Conservation (phyloP, 179 eudicot species). For the Silene noctiflora region DNA sequence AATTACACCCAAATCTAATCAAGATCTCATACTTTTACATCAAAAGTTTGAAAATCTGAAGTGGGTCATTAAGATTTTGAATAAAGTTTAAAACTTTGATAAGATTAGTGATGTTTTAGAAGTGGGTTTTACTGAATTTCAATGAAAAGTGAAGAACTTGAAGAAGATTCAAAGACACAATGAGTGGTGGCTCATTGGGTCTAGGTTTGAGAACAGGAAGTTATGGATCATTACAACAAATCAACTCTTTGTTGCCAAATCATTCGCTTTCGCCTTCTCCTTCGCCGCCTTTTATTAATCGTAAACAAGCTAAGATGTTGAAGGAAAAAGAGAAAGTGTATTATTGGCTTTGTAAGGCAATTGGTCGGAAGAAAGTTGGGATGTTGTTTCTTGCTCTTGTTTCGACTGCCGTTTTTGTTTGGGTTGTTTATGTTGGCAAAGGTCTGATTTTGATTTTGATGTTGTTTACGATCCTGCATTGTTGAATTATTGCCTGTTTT, state of each 20-base stretch:
- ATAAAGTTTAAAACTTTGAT: constrained; percentile 7
- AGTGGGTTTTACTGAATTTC: constrained; percentile 3
- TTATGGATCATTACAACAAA: constrained; percentile 74
- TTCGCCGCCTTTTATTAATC: constrained; percentile 43
- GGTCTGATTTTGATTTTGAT: too few species aligned
- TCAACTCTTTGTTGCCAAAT: constrained; percentile 29
- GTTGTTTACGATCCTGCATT: constrained; percentile 26
- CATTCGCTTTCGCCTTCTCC: constrained; percentile 43
- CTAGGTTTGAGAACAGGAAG: constrained; percentile 86
- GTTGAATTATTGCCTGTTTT: constrained; percentile 16
- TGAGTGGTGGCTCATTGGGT: constrained; percentile 93
- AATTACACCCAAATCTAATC: background rate
- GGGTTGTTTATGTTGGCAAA: constrained; percentile 86
- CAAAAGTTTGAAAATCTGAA: constrained; percentile 14
- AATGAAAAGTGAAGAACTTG: constrained; percentile 49
- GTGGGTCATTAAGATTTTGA: constrained; percentile 11
- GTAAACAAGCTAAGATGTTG: constrained; percentile 64
- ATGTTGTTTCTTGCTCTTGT: constrained; percentile 78
- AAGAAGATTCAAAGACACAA: constrained; percentile 35
- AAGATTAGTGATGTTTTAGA: background rate
- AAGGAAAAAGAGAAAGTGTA: constrained; percentile 79
- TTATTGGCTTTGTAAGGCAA: constrained; percentile 65
- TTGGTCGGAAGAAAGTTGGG: constrained; percentile 79
- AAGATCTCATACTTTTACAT: constrained; percentile 22
- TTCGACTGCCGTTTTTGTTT: constrained; percentile 68